phyloP scores from a whole-genome alignment of 2,329 filamentous ascomycete species.

The Passalora sequoiae region DNA sequence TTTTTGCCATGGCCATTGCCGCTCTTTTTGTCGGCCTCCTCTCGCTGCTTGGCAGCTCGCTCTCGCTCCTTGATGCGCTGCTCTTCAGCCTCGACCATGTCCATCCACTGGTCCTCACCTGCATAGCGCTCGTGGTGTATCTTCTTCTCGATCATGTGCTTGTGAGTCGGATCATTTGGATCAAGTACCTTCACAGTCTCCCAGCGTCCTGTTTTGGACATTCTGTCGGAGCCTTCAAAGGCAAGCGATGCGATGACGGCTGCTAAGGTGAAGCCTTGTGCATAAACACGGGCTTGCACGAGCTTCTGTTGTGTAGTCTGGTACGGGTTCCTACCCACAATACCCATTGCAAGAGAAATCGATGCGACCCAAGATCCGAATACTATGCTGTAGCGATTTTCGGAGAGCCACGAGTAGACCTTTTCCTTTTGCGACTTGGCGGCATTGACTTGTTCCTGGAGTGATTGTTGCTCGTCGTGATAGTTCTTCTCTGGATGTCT shows the following conservation, averaged over 20 bases:
- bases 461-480: slow-evolving; percentile 57
- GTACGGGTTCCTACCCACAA: slow-evolving; percentile 74
- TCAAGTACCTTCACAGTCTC: slow-evolving; percentile 78
- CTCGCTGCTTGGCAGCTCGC: slow-evolving; percentile 16
- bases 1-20: slow-evolving; percentile 9
- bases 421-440: slow-evolving; percentile 56
- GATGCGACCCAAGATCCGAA: slow-evolving; percentile 74
- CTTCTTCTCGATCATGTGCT: slow-evolving; percentile 78
- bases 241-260: slow-evolving; percentile 77
- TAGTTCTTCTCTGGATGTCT: slow-evolving; percentile 65
- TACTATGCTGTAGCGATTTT: slow-evolving; percentile 84
- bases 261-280: slow-evolving; percentile 79
- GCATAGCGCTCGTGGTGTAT: slow-evolving; percentile 82
- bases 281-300: slow-evolving; percentile 91
- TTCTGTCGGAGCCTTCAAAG: slow-evolving; percentile 76
- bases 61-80: slow-evolving; percentile 51
- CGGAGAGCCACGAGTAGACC: slow-evolving; percentile 65
- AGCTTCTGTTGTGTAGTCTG: slow-evolving; percentile 76
- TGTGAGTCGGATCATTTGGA: slow-evolving; percentile 75
- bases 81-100: slow-evolving; percentile 81
- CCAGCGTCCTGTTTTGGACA: slow-evolving; percentile 70
- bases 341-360: slow-evolving; percentile 67
- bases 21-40: slow-evolving; percentile 17
- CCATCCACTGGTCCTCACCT: slow-evolving; percentile 90
- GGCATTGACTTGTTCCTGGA: slow-evolving; percentile 49